phyloP scores from a whole-genome alignment of 192 early-diverging fungal species.

The Coemansia sp. region DNA sequence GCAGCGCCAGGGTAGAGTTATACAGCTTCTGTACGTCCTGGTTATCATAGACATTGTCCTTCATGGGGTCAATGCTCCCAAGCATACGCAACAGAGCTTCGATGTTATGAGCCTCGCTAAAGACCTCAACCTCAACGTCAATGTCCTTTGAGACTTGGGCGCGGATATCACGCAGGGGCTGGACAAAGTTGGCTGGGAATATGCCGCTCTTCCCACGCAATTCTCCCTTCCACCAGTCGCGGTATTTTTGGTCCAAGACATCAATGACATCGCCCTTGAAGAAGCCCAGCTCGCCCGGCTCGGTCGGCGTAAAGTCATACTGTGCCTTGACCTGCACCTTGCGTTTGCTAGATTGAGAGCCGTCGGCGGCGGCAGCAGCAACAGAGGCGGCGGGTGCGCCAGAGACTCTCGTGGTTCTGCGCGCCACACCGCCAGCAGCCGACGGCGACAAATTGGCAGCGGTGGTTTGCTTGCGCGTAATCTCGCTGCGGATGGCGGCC shows the following conservation, averaged over 20 bases:
- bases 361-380: slow-evolving; percentile 12
- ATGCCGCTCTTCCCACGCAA: slow-evolving; percentile 84
- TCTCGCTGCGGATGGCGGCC: slow-evolving; percentile 42
- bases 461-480: slow-evolving; percentile 41
- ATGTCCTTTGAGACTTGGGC: slow-evolving; percentile 54
- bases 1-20: slow-evolving; percentile 69
- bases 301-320: slow-evolving; percentile 89
- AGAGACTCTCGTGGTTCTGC: slow-evolving; percentile 18
- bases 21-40: slow-evolving; percentile 80
- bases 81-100: slow-evolving; percentile 74
- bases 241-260: slow-evolving; percentile 89
- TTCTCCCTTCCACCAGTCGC: slow-evolving; percentile 99
- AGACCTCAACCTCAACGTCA: slow-evolving; percentile 64
- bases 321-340: slow-evolving; percentile 84
- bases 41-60: slow-evolving; percentile 85
- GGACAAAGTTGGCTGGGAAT: slow-evolving; percentile 96
- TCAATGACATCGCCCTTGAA: slow-evolving; percentile 81
- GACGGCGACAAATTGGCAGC: slow-evolving; percentile 1
- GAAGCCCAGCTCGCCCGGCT: slow-evolving; percentile 88
- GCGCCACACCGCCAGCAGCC: slow-evolving; percentile 6
- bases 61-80: slow-evolving; percentile 68
- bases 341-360: slow-evolving; percentile 30
- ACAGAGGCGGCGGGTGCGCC: slow-evolving; percentile 19
- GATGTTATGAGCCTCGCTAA: slow-evolving; percentile 69
- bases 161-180: slow-evolving; percentile 61